Percentiles rank a stretch among this genome's conserved stretches.
Conservation (phyloP, 129 eudicot genomes). For the Artemisia argyi region DNA sequence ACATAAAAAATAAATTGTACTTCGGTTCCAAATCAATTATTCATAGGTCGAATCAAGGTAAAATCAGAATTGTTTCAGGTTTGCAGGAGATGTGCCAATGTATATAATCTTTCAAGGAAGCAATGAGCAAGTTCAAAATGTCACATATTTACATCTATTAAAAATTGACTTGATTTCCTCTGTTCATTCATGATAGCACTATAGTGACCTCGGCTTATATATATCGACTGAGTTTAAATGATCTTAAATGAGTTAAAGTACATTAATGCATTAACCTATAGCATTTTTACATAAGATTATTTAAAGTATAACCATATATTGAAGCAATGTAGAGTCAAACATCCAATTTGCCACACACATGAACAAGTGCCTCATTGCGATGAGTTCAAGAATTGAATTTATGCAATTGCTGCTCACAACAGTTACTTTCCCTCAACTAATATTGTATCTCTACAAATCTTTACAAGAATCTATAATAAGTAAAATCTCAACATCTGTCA, state of each 20-base stretch:
- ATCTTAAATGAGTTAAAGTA: not conserved
- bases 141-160: not conserved
- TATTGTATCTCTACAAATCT: too few species aligned
- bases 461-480: too few species aligned
- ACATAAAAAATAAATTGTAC: too few species aligned
- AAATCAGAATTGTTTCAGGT: too few species aligned
- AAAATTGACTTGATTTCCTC: too few species aligned
- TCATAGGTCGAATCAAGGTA: too few species aligned
- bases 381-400: not conserved
- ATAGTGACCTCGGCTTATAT: not conserved
- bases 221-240: not conserved
- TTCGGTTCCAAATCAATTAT: too few species aligned
- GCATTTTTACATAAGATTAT: not conserved
- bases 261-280: not conserved
- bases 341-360: constrained; percentile 19
- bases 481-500: too few species aligned
- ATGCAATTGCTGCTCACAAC: not conserved
- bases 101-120: not conserved
- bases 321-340: not conserved
- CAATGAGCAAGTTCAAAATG: not conserved
- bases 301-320: constrained; percentile 8
- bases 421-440: not conserved
- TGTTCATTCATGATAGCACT: constrained; percentile 3
- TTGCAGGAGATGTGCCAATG: not conserved
- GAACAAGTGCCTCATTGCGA: constrained; percentile 8